Conservation (phyloP, 257 asterid genomes). For the Solanum ossicruentum region DNA sequence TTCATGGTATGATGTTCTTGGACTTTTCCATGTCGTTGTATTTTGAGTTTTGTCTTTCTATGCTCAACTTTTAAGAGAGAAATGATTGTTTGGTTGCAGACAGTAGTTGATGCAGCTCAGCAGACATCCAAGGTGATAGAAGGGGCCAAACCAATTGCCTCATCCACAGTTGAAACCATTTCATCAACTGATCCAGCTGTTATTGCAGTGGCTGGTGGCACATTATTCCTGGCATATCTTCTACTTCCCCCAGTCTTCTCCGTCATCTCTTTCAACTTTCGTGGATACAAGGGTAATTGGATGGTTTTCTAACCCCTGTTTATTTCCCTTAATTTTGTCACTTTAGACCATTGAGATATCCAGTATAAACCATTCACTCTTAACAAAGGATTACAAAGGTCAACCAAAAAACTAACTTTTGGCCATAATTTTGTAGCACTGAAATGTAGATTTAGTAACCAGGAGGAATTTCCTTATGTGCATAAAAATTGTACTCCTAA, state of each 20-base stretch:
- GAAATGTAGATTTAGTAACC: neutral
- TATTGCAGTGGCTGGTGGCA: constrained; percentile 64
- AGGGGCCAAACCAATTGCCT: constrained; percentile 73
- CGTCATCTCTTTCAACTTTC: constrained; percentile 54
- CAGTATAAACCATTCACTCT: neutral
- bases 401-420: neutral
- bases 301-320: neutral
- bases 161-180: constrained; percentile 66
- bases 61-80: neutral
- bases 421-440: neutral
- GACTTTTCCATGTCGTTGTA: neutral
- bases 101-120: constrained; percentile 77
- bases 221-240: constrained; percentile 50
- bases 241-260: constrained; percentile 78
- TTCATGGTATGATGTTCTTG: neutral
- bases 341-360: neutral
- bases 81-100: constrained; percentile 32
- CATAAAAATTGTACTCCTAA: neutral
- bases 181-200: constrained; percentile 66
- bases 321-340: neutral
- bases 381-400: neutral
- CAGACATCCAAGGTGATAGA: constrained; percentile 70
- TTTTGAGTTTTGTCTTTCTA: neutral
- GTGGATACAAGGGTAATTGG: constrained; percentile 70
- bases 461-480: neutral